Conservation (phyloP, 345 rosid genomes). For the Acer negundo region DNA sequence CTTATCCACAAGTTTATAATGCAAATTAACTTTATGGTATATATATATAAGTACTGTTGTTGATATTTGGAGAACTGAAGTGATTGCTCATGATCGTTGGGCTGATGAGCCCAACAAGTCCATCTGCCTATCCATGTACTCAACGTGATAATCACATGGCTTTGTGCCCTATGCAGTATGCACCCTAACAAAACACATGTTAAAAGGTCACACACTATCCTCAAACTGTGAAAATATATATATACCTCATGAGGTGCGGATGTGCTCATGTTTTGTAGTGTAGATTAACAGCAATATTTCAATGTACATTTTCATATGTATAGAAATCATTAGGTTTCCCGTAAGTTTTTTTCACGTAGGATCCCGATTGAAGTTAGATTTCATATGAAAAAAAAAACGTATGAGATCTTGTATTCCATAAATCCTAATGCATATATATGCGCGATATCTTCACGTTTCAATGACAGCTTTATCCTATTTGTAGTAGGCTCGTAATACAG, state of each 20-base stretch:
- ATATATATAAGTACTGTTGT: not conserved
- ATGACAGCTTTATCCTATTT: not conserved
- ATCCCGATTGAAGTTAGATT: no score
- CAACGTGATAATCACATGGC: slow-evolving; percentile 1
- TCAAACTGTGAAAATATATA: not conserved
- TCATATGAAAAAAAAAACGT: no score
- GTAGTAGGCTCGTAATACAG: not conserved
- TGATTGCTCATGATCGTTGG: not conserved
- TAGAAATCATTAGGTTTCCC: no score
- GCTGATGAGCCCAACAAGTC: not conserved
- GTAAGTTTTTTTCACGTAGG: no score
- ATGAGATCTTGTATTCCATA: no score
- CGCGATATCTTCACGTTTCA: no score
- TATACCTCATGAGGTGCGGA: not conserved
- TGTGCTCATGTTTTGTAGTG: no score
- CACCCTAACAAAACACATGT: not conserved
- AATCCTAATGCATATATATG: no score
- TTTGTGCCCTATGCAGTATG: not conserved
- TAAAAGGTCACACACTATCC: not conserved
- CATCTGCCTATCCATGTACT: not conserved
- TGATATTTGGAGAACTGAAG: not conserved
- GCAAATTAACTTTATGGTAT: not conserved
- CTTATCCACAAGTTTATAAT: not conserved
- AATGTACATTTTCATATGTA: no score
- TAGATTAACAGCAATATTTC: not conserved